These are phyloP conservation scores for Knoxdaviesia capensis DNA, from an alignment of 2,329 filamentous ascomycete species.

Conservation along the genomic window DNA sequence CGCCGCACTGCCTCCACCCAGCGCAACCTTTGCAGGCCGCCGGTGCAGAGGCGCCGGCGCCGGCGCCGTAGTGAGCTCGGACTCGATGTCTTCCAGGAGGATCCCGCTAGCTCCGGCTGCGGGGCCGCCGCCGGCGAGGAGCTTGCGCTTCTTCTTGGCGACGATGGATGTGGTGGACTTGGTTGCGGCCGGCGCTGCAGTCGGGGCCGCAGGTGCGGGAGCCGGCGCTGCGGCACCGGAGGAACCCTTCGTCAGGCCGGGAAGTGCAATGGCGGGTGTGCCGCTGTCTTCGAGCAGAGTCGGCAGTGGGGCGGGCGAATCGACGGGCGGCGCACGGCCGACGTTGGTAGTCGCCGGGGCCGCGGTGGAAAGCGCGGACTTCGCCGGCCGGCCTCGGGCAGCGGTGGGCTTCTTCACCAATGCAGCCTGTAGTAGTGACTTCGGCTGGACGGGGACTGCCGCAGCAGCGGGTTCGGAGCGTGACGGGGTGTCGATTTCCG, in stretches of 20 bases:
- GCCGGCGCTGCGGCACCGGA: not conserved
- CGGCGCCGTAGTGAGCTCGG: constrained; percentile 15
- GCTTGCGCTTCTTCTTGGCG: constrained; percentile 54
- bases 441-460: not conserved
- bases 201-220: not conserved
- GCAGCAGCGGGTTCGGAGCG: constrained; percentile 3
- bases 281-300: constrained; percentile 1
- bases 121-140: constrained; percentile 27
- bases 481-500: not conserved
- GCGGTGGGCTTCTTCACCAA: constrained; percentile 4
- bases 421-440: not conserved
- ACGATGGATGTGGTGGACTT: not conserved
- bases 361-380: not conserved
- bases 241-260: not conserved
- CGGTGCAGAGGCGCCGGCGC: constrained; percentile 1
- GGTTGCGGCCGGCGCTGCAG: not conserved
- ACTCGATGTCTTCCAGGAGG: constrained; percentile 49
- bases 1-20: constrained; percentile 1
- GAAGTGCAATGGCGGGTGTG: constrained; percentile 1
- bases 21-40: constrained; percentile 4
- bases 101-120: constrained; percentile 29
- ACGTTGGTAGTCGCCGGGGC: not conserved
- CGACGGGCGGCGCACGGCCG: not conserved
- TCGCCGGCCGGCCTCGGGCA: not conserved
- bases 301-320: not conserved